phyloP scores from a whole-genome alignment of 257 asterid species.

The Plantago major region DNA sequence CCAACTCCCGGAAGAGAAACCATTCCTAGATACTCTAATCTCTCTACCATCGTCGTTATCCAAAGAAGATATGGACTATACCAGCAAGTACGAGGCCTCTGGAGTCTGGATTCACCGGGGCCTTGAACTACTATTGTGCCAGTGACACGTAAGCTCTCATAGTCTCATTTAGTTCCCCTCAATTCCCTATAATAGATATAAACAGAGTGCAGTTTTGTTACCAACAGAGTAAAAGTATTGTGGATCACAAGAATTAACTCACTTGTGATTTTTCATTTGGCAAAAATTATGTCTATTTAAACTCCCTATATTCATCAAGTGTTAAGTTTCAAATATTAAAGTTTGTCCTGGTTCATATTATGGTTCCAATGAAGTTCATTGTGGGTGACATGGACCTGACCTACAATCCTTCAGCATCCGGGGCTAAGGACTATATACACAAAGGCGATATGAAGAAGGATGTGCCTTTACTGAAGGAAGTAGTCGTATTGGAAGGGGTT shows the following conservation, averaged over 20 bases:
- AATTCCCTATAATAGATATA: no score
- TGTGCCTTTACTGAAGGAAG: conserved; percentile 56
- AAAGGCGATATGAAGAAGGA: conserved; percentile 61
- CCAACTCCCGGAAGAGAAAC: conserved; percentile 40
- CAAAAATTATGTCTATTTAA: no score
- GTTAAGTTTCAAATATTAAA: not conserved
- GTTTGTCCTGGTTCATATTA: conserved; percentile 19
- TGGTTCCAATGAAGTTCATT: conserved; percentile 57
- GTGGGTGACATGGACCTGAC: conserved; percentile 67
- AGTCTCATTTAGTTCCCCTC: no score
- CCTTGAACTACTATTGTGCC: conserved; percentile 62
- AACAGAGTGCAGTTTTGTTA: no score
- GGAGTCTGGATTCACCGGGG: conserved; percentile 65
- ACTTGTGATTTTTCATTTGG: no score
- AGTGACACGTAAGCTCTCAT: conserved; percentile 38
- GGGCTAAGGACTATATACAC: conserved; percentile 54
- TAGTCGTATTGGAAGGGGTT: no score
- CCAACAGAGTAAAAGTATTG: no score
- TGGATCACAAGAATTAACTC: no score
- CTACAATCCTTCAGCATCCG: conserved; percentile 54
- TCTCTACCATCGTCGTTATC: conserved; percentile 53
- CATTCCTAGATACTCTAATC: conserved; percentile 28
- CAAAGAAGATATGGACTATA: conserved; percentile 44
- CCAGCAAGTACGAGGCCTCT: conserved; percentile 39
- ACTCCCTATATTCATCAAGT: no score